Evolutionary conservation across 345 rosid species (phyloP), one percentile per base, ranked within the genome.

Genomic region (Corchorus olitorius): DNA sequence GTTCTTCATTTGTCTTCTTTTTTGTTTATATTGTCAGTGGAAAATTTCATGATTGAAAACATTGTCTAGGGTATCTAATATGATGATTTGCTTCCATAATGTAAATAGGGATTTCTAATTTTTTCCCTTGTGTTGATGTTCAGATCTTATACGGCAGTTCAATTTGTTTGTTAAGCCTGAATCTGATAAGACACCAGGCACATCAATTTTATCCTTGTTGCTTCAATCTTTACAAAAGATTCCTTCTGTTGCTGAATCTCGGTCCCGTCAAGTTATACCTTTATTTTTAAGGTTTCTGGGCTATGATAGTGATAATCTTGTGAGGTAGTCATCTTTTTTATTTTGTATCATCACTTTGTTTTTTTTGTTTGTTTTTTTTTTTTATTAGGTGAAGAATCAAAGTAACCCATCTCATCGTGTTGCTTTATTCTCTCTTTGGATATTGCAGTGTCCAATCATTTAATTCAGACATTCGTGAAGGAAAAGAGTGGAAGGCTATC

Each of bases 221-320:
- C 92, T 96, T 56, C 90, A 87, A 76, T 79, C 92, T 61, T 74
- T 96, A 70, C 97, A 93, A 83, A 92, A 92, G 72, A 80, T 87
- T 80, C 83, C 92, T 58, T 79, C 78, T 81, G 77, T 89, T 80
- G 86, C 83, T 59, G 94, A 96, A 81, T 83, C 97, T 68, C 90
- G 75, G 58, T 93, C 97, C 73, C 87, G 90, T 55, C 92, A 88
- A 74, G 72, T 96, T 76, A 78, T 91, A 53, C 89, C 97, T 71
- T 75, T 92, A 75, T 89, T 96, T 80, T 78, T 96, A 79, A 84
- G 83, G 71, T 96, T 92, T 86, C 78, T 96, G 87, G 99, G 98
- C 71, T 96, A 93, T 79, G 76, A 83, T 67, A 61, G 27, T 39
- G 82, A 87, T 72, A 77, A 88, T 76, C 75, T 83, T 77, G 67